These are phyloP conservation scores for Ustilago xerochloae DNA, from an alignment of 1,284 basidiomycete species.

Conservation along the genomic window DNA sequence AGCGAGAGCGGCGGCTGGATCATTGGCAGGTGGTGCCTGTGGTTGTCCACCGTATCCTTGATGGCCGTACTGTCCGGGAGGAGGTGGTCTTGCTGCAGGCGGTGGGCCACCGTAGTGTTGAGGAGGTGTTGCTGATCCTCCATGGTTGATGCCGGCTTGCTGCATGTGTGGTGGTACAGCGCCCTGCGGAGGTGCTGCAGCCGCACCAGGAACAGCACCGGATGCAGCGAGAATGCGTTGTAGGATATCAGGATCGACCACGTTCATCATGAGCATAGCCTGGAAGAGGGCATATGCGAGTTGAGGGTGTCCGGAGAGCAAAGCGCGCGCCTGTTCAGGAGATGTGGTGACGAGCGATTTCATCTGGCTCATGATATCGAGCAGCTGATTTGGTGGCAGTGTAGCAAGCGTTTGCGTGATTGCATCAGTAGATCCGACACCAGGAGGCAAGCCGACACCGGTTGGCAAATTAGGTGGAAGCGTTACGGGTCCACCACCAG, in stretches of 20 bases:
- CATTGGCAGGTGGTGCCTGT: slow-evolving; percentile 31
- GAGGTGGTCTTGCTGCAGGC: slow-evolving; percentile 23
- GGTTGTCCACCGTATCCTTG: slow-evolving; percentile 20
- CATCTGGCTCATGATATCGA: slow-evolving; percentile 97
- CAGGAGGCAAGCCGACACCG: slow-evolving; percentile 81
- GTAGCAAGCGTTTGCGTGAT: slow-evolving; percentile 88
- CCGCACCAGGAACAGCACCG: slow-evolving; percentile 29
- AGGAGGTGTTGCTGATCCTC: slow-evolving; percentile 43
- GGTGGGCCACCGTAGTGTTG: slow-evolving; percentile 33
- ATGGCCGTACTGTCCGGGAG: slow-evolving; percentile 30
- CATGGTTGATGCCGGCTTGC: slow-evolving; percentile 9
- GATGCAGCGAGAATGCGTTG: slow-evolving; percentile 71
- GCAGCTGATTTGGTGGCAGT: slow-evolving; percentile 84
- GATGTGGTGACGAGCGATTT: slow-evolving; percentile 92
- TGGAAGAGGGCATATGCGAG: slow-evolving; percentile 96
- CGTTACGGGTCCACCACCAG: slow-evolving; percentile 30
- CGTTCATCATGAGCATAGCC: slow-evolving; percentile 90
- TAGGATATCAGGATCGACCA: slow-evolving; percentile 87
- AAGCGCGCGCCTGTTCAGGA: slow-evolving; percentile 85
- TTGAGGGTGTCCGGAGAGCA: slow-evolving; percentile 88
- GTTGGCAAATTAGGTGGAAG: slow-evolving; percentile 78
- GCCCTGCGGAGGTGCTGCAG: slow-evolving; percentile 3
- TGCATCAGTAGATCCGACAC: slow-evolving; percentile 81
- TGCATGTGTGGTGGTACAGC: slow-evolving; percentile 45
- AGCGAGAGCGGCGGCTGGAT: slow-evolving; percentile 43